phyloP scores from a whole-genome alignment of 169 alveolate genomes.

The Sarcocystis neurona region DNA sequence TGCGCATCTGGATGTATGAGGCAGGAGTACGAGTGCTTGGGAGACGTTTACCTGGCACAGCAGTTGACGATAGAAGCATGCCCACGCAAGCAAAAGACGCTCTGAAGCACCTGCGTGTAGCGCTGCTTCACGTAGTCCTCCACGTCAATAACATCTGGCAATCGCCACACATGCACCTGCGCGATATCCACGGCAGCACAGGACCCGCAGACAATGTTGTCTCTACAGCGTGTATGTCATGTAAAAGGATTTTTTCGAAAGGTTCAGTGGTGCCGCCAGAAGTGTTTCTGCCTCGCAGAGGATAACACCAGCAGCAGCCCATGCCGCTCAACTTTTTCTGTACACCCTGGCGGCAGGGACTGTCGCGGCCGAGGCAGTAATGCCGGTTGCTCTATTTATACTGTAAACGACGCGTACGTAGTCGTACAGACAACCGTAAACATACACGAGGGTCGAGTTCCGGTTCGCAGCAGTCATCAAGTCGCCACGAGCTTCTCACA shows the following conservation, averaged over 20 bases:
- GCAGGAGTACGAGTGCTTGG: not conserved
- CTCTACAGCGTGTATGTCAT: not conserved
- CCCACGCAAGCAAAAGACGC: constrained; percentile 37
- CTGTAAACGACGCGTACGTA: too few relatives aligned
- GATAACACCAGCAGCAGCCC: too few relatives aligned
- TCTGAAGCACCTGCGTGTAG: constrained; percentile 30
- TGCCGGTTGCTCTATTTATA: too few relatives aligned
- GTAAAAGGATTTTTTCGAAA: too few relatives aligned
- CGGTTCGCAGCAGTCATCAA: not conserved
- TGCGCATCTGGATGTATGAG: not conserved
- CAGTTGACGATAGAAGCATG: constrained; percentile 59
- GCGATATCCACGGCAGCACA: not conserved
- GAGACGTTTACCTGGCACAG: constrained; percentile 60
- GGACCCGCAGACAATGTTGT: not conserved
- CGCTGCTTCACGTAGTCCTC: not conserved
- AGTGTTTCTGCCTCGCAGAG: too few relatives aligned
- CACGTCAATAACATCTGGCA: constrained; percentile 44
- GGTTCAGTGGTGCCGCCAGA: too few relatives aligned
- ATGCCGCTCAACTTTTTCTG: too few relatives aligned
- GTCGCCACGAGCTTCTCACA: not conserved
- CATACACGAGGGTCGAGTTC: not conserved
- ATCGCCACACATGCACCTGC: constrained; percentile 61
- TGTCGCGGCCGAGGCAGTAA: too few relatives aligned
- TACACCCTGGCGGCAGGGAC: too few relatives aligned
- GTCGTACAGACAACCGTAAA: not conserved